Percentiles rank a stretch among this genome's conserved stretches.
phyloP scores from a whole-genome alignment of 78 protist genomes.

The Protostelium mycophagum region DNA sequence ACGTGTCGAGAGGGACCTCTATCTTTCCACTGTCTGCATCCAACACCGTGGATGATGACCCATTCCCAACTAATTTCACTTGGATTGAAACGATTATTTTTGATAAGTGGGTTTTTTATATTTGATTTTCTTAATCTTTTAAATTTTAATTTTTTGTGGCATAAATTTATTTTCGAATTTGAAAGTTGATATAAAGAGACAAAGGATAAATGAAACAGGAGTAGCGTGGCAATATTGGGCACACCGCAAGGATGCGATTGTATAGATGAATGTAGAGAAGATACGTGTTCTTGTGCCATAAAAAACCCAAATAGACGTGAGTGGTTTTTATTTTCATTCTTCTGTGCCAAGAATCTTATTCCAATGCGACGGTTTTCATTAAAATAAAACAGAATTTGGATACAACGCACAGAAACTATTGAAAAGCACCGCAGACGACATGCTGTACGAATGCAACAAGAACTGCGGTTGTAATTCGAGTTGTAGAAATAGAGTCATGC shows the following conservation, averaged over 20 bases:
- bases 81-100: conserved; percentile 19
- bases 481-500: conserved; percentile 41
- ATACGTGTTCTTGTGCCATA: conserved; percentile 13
- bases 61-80: not conserved
- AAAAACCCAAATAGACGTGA: not conserved
- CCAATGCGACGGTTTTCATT: no score
- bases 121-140: conserved; percentile 8
- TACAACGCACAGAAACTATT: not conserved
- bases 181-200: no score
- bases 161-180: no score
- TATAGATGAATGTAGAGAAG: not conserved
- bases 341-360: conserved; percentile 4
- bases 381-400: no score
- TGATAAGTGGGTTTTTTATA: not conserved
- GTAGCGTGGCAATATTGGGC: no score
- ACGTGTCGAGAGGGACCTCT: conserved; percentile 22
- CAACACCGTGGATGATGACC: conserved; percentile 35
- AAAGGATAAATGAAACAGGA: no score
- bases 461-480: conserved; percentile 25
- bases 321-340: not conserved
- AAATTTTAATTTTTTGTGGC: no score
- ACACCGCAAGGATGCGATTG: conserved; percentile 26
- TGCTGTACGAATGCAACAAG: conserved; percentile 54
- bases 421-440: no score
- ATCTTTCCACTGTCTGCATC: conserved; percentile 28